Conservation (phyloP, 1,139 yeast species). For the Scheffersomyces parashehatae region DNA sequence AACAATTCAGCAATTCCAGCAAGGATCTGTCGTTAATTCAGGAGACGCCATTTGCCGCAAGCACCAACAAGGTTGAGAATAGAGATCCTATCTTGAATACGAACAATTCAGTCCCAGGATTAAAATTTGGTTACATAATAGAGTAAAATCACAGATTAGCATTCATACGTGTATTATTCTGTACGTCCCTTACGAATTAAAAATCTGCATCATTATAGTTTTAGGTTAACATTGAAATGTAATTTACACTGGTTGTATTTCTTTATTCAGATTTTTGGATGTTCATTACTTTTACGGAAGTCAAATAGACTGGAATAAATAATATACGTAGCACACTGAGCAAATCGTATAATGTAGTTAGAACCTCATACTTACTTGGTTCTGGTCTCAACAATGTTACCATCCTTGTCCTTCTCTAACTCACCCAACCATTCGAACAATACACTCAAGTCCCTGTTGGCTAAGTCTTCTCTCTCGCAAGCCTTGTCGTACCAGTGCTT, state of each 20-base stretch:
- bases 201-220: too few relatives aligned
- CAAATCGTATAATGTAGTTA: background rate
- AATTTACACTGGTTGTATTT: too few relatives aligned
- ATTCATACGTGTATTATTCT: too few relatives aligned
- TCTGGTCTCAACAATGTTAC: slow-evolving; percentile 13
- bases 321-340: background rate
- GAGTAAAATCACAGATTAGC: slow-evolving; percentile 5
- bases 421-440: slow-evolving; percentile 48
- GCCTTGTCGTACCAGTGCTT: slow-evolving; percentile 48
- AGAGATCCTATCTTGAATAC: background rate
- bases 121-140: slow-evolving; percentile 21
- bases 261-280: too few relatives aligned
- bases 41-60: too few relatives aligned
- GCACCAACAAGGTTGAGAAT: slow-evolving; percentile 7
- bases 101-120: slow-evolving; percentile 15
- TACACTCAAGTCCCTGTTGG: slow-evolving; percentile 47
- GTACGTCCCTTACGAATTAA: too few relatives aligned
- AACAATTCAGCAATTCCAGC: too few relatives aligned
- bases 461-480: slow-evolving; percentile 44
- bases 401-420: slow-evolving; percentile 13
- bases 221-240: too few relatives aligned
- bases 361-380: slow-evolving; percentile 1
- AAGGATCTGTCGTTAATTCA: too few relatives aligned
- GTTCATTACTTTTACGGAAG: background rate
- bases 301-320: background rate